A percentile compares a stretch with the other conserved stretches of the same genome.
These are phyloP conservation scores for Suillus tomentosus DNA, from an alignment of 768 basidiomycete species.

Conservation along the genomic window DNA sequence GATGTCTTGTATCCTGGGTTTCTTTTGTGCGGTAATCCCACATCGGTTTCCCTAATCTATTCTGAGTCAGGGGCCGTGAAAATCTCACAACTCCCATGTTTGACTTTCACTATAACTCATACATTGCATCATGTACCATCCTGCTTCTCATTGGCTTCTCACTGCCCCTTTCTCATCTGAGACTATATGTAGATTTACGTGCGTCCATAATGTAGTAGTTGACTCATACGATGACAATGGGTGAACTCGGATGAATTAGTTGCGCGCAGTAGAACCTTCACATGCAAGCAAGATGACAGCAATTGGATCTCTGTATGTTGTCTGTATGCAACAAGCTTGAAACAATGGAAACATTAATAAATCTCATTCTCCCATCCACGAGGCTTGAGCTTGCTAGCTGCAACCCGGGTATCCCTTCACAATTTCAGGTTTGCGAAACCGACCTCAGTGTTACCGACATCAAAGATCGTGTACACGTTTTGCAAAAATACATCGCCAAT, in stretches of 20 bases:
- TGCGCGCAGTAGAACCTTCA: neutral
- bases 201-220: too few relatives aligned
- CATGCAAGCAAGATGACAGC: neutral
- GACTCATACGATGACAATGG: too few relatives aligned
- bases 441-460: neutral
- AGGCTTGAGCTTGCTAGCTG: neutral
- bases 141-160: too few relatives aligned
- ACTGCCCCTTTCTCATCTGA: too few relatives aligned
- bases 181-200: too few relatives aligned
- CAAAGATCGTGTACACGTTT: neutral
- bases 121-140: neutral
- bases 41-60: neutral
- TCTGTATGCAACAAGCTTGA: neutral
- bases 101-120: neutral
- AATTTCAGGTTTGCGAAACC: neutral
- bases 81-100: neutral
- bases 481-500: neutral
- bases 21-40: slow-evolving; percentile 21
- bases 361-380: neutral
- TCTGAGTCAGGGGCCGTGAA: neutral
- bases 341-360: neutral
- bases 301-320: neutral
- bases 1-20: slow-evolving; percentile 30
- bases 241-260: neutral
- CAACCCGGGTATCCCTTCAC: neutral